phyloP scores from a whole-genome alignment of 2,329 filamentous ascomycete genomes.

The Graphilbum fragrans region DNA sequence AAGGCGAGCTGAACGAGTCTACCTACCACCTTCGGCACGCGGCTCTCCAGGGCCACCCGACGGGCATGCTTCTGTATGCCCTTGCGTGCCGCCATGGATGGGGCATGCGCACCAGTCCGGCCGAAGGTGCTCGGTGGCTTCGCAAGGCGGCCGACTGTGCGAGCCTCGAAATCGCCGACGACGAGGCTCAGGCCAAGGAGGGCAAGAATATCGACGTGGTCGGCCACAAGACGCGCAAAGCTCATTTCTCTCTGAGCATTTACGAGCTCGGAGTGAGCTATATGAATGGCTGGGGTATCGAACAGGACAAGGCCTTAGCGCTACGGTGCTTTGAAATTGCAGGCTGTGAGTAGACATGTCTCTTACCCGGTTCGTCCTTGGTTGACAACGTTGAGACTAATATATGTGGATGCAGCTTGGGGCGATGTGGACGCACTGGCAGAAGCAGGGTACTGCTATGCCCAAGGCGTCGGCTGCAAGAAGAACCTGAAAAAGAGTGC shows the following conservation, averaged over 20 bases:
- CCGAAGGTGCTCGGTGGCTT: slow-evolving; percentile 84
- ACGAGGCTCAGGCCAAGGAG: slow-evolving; percentile 55
- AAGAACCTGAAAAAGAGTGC: slow-evolving; percentile 94
- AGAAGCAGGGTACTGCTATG: slow-evolving; percentile 93
- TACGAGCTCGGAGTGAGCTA: slow-evolving; percentile 95
- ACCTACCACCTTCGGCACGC: slow-evolving; percentile 92
- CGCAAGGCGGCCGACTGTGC: slow-evolving; percentile 81
- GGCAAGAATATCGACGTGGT: slow-evolving; percentile 49
- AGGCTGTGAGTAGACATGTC: slow-evolving; percentile 45
- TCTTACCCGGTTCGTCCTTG: background rate
- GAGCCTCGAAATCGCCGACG: slow-evolving; percentile 70
- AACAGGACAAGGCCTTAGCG: slow-evolving; percentile 80
- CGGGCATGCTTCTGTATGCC: slow-evolving; percentile 91
- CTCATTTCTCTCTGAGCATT: slow-evolving; percentile 88
- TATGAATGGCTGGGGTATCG: slow-evolving; percentile 96
- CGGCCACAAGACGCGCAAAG: slow-evolving; percentile 73
- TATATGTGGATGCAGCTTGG: slow-evolving; percentile 47
- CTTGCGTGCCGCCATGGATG: slow-evolving; percentile 92
- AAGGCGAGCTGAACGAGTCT: slow-evolving; percentile 78
- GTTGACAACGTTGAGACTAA: background rate
- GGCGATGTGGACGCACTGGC: slow-evolving; percentile 89
- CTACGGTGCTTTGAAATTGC: slow-evolving; percentile 94
- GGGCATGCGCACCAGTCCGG: slow-evolving; percentile 89
- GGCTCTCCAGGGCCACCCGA: slow-evolving; percentile 73
- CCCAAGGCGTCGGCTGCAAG: slow-evolving; percentile 84